phyloP scores from a whole-genome alignment of 169 alveolate species.

The Theileria equi region DNA sequence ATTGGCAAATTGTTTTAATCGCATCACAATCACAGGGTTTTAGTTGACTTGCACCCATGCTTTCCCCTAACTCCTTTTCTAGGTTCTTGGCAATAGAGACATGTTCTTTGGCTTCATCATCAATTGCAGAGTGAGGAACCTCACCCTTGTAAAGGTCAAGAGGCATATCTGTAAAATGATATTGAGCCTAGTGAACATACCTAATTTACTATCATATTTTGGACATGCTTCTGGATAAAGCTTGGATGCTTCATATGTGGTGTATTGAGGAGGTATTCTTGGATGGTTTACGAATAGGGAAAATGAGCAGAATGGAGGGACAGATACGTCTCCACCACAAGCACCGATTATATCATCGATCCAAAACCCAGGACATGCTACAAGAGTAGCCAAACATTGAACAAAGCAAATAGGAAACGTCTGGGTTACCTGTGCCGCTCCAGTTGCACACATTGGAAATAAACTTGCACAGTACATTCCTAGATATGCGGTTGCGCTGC shows the following conservation, averaged over 20 bases:
- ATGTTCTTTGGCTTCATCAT: constrained; percentile 47
- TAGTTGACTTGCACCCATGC: constrained; percentile 10
- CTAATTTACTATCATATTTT: constrained; percentile 46
- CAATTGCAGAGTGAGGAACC: constrained; percentile 49
- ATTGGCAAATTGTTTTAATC: constrained; percentile 26
- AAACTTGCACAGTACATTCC: constrained; percentile 83
- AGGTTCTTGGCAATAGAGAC: constrained; percentile 10
- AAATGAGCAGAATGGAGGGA: constrained; percentile 84
- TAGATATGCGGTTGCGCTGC: constrained; percentile 79
- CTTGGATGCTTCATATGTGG: constrained; percentile 77
- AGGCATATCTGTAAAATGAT: constrained; percentile 20
- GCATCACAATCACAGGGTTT: constrained; percentile 56
- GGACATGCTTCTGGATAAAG: constrained; percentile 78
- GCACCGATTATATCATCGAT: constrained; percentile 62
- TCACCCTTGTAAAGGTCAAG: constrained; percentile 45
- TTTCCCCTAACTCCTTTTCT: constrained; percentile 12
- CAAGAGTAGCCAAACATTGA: constrained; percentile 79
- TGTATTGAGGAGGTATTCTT: constrained; percentile 79
- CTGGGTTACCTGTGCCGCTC: constrained; percentile 54
- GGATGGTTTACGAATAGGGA: constrained; percentile 74
- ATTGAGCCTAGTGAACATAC: not conserved
- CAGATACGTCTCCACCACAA: constrained; percentile 5
- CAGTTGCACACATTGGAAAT: constrained; percentile 81
- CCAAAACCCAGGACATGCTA: constrained; percentile 87
- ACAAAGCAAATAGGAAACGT: constrained; percentile 72